phyloP scores from a whole-genome alignment of 768 basidiomycete genomes.

The Antrodiella citrinella region DNA sequence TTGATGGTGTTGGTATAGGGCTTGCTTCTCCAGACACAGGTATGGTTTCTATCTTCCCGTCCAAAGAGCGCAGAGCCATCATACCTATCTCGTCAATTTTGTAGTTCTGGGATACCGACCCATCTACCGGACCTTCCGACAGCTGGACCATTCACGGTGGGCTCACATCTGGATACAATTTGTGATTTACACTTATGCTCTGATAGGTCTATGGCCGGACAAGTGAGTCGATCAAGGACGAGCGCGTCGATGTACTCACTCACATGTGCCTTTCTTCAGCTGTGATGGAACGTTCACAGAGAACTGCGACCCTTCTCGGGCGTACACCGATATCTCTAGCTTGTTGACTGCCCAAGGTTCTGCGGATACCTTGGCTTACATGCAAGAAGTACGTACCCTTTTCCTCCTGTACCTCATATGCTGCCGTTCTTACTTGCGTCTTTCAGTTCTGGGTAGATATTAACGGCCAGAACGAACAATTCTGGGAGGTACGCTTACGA shows the following conservation, averaged over 20 bases:
- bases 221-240: too few relatives aligned
- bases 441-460: conserved; percentile 58
- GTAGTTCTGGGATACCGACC: conserved; percentile 71
- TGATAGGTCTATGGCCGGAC: conserved; percentile 59
- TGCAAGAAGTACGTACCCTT: conserved; percentile 27
- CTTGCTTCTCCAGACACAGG: conserved; percentile 49
- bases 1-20: conserved; percentile 37
- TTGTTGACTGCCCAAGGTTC: conserved; percentile 51
- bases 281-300: conserved; percentile 39
- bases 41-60: conserved; percentile 10
- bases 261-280: too few relatives aligned
- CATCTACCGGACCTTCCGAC: conserved; percentile 51
- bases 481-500: conserved; percentile 61
- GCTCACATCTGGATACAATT: conserved; percentile 10
- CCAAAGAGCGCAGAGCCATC: too few relatives aligned
- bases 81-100: too few relatives aligned
- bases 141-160: conserved; percentile 73
- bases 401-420: too few relatives aligned
- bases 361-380: conserved; percentile 48
- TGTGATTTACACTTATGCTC: conserved; percentile 4
- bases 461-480: conserved; percentile 48
- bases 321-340: conserved; percentile 43
- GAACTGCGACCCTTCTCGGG: conserved; percentile 33
- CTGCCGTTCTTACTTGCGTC: too few relatives aligned
- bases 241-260: too few relatives aligned